Conservation (phyloP, 164 flowering plant species). For the Annona cherimola region DNA sequence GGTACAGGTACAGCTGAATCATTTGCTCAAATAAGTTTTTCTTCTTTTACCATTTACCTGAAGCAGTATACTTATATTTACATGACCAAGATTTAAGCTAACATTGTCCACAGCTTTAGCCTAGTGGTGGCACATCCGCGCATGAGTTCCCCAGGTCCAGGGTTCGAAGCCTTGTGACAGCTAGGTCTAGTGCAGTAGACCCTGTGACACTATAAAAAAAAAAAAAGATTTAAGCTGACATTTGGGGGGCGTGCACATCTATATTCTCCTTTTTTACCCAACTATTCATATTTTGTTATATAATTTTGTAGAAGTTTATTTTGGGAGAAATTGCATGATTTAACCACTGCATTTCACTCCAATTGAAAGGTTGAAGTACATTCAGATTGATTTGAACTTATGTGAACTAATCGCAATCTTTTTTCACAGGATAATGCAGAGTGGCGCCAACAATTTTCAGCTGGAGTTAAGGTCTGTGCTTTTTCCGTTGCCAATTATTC, state of each 20-base stretch:
- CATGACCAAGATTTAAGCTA: too few species aligned
- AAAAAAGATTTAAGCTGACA: too few species aligned
- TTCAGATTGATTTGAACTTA: not conserved
- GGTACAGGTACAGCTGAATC: slow-evolving; percentile 34
- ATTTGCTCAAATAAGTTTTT: not conserved
- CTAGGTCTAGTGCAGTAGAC: too few species aligned
- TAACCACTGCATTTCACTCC: not conserved
- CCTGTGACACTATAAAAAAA: too few species aligned
- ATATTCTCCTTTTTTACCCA: not conserved
- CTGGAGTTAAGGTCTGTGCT: slow-evolving; percentile 65
- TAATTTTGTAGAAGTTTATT: not conserved
- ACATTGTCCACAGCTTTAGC: too few species aligned
- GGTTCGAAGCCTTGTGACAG: too few species aligned
- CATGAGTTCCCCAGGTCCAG: too few species aligned
- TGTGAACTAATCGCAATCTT: slow-evolving; percentile 1
- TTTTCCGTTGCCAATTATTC: not conserved
- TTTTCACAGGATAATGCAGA: slow-evolving; percentile 45
- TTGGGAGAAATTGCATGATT: not conserved
- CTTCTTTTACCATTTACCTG: too few species aligned
- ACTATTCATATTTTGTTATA: not conserved
- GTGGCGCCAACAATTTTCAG: slow-evolving; percentile 40
- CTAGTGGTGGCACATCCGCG: too few species aligned
- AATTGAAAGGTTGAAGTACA: not conserved
- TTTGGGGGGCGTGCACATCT: too few species aligned
- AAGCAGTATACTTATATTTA: too few species aligned